A percentile compares a stretch with the other conserved stretches of the same genome.
phyloP scores from a whole-genome alignment of 2,329 filamentous ascomycete genomes.

The Alternaria sp. region DNA sequence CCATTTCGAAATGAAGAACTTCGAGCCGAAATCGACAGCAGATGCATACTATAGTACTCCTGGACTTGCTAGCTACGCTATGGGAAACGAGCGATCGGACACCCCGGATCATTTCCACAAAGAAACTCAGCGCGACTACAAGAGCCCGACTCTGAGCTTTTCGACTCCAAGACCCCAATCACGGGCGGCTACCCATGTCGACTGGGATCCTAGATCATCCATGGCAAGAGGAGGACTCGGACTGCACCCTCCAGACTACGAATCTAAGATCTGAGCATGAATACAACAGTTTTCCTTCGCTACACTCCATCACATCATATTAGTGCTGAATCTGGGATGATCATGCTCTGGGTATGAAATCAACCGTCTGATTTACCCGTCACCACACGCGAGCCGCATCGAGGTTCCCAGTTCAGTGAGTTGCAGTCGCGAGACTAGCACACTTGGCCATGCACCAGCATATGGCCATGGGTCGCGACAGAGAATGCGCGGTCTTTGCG shows the following conservation, averaged over 20 bases:
- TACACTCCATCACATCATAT: constrained; percentile 3
- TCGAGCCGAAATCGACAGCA: constrained; percentile 37
- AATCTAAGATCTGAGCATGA: constrained; percentile 38
- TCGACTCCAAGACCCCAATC: constrained; percentile 50
- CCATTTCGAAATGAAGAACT: constrained; percentile 46
- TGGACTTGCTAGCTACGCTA: constrained; percentile 27
- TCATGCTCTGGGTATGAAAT: neutral
- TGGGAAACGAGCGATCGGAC: constrained; percentile 26
- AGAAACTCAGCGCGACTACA: constrained; percentile 48
- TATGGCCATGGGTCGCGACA: neutral
- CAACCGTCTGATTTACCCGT: constrained; percentile 11
- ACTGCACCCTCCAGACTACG: constrained; percentile 45
- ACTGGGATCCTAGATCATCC: constrained; percentile 47
- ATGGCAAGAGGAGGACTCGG: constrained; percentile 50
- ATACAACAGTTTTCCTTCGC: constrained; percentile 2
- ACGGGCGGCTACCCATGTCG: constrained; percentile 31
- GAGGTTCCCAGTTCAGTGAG: neutral
- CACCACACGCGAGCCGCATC: neutral
- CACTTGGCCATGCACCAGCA: constrained; percentile 5
- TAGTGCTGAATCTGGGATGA: neutral
- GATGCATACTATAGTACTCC: constrained; percentile 35
- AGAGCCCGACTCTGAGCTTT: constrained; percentile 49
- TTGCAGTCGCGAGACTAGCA: neutral
- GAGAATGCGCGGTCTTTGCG: neutral
- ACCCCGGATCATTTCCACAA: constrained; percentile 47